Evolutionary conservation across 2,329 filamentous ascomycete genomes (phyloP).

Genomic region (Pseudogymnoascus destructans): DNA sequence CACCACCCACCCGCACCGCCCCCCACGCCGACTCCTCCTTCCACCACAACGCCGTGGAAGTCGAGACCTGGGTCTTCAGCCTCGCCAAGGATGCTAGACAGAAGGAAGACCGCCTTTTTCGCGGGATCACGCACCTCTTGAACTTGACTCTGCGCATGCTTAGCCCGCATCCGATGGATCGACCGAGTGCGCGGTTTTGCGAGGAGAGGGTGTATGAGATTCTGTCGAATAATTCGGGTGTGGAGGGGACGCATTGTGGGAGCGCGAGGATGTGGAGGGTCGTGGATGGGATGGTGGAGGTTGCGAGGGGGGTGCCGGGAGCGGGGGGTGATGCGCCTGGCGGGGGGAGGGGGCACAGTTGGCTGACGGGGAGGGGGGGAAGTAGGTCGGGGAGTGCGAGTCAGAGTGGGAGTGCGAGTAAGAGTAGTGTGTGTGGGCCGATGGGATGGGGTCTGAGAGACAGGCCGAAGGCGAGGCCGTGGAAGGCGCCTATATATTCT

Average conservation of each 20-base stretch:
- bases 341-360: not conserved
- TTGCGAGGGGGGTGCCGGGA: conserved; percentile 12
- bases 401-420: conserved; percentile 19
- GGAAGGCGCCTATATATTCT: conserved; percentile 31
- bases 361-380: conserved; percentile 9
- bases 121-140: conserved; percentile 39
- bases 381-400: conserved; percentile 22
- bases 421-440: conserved; percentile 11
- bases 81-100: conserved; percentile 45
- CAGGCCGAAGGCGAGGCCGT: conserved; percentile 29
- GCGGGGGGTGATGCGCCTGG: not conserved
- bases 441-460: conserved; percentile 16
- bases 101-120: conserved; percentile 34
- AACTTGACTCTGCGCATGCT: conserved; percentile 43
- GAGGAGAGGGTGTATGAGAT: conserved; percentile 40
- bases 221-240: conserved; percentile 35
- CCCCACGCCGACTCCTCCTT: conserved; percentile 49
- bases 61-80: conserved; percentile 53
- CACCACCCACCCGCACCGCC: conserved; percentile 24
- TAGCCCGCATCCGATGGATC: conserved; percentile 35
- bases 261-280: conserved; percentile 32
- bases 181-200: conserved; percentile 40
- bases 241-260: conserved; percentile 37
- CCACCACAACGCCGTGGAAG: conserved; percentile 55
- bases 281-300: conserved; percentile 20